Evolutionary conservation across 371 early-diverging fungal genomes (phyloP).

Genomic region (Apophysomyces trapeziformis): DNA sequence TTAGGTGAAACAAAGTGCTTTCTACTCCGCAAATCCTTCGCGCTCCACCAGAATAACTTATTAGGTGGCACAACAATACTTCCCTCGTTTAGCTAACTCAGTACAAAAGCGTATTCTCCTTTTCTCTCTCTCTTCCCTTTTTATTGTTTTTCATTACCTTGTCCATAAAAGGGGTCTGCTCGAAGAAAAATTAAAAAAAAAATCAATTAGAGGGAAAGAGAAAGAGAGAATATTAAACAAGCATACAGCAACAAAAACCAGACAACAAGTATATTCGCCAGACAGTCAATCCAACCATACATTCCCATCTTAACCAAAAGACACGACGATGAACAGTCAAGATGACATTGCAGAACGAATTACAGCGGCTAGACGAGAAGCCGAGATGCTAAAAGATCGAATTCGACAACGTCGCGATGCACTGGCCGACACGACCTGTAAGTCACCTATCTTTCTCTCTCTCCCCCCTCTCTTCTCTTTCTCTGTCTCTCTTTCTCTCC

Average conservation of each 20-base stretch:
- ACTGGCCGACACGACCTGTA: conserved; percentile 93
- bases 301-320: neutral
- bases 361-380: conserved; percentile 89
- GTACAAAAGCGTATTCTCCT: neutral
- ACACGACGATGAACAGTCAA: conserved; percentile 21
- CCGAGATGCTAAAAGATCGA: conserved; percentile 93
- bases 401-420: conserved; percentile 93
- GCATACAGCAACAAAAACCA: too few species aligned
- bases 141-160: neutral
- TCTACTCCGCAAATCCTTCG: conserved; percentile 10
- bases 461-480: too few species aligned
- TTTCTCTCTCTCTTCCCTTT: conserved; percentile 4
- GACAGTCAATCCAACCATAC: neutral
- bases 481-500: too few species aligned
- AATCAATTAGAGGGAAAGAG: neutral
- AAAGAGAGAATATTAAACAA: neutral
- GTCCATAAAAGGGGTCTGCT: neutral
- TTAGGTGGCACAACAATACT: conserved; percentile 8
- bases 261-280: too few species aligned
- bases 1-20: conserved; percentile 5
- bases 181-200: neutral
- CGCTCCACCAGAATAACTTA: conserved; percentile 12
- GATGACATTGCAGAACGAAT: conserved; percentile 91
- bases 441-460: conserved; percentile 24
- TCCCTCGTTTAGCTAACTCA: neutral